These are phyloP conservation scores for Phylloporus scabripes DNA, from an alignment of 768 basidiomycete genomes.

Conservation along the genomic window DNA sequence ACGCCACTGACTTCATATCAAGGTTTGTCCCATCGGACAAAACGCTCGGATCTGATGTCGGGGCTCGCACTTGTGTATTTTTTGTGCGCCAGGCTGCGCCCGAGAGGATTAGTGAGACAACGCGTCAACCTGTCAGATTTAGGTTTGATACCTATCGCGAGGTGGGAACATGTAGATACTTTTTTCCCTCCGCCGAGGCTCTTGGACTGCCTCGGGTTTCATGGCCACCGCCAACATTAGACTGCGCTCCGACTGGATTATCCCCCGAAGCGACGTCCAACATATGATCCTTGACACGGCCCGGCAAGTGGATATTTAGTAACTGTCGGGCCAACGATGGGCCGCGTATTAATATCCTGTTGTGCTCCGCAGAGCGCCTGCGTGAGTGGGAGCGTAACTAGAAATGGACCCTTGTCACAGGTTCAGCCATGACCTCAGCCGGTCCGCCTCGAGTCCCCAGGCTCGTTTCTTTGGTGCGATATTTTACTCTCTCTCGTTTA, in stretches of 20 bases:
- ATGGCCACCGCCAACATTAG: no score
- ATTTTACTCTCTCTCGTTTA: background rate
- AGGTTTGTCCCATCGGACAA: no score
- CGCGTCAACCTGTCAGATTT: background rate
- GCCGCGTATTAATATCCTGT: background rate
- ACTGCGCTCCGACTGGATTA: no score
- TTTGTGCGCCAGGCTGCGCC: no score
- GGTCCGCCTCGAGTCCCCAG: conserved; percentile 8
- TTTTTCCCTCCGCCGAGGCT: background rate
- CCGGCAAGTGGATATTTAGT: conserved; percentile 4
- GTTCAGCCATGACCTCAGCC: conserved; percentile 5
- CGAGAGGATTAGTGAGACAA: no score
- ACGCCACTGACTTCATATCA: no score
- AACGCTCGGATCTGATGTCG: no score
- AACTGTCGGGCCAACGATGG: background rate
- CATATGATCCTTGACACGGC: no score
- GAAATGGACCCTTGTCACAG: conserved; percentile 20
- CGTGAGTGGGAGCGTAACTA: conserved; percentile 1
- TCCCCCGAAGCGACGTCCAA: no score
- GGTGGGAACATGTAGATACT: background rate
- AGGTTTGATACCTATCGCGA: background rate
- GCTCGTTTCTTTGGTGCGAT: conserved; percentile 11
- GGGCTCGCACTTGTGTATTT: no score
- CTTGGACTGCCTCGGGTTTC: no score
- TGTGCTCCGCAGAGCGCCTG: background rate